These are phyloP conservation scores for Phallus indusiatus DNA, from an alignment of 768 basidiomycete genomes.

Conservation along the genomic window DNA sequence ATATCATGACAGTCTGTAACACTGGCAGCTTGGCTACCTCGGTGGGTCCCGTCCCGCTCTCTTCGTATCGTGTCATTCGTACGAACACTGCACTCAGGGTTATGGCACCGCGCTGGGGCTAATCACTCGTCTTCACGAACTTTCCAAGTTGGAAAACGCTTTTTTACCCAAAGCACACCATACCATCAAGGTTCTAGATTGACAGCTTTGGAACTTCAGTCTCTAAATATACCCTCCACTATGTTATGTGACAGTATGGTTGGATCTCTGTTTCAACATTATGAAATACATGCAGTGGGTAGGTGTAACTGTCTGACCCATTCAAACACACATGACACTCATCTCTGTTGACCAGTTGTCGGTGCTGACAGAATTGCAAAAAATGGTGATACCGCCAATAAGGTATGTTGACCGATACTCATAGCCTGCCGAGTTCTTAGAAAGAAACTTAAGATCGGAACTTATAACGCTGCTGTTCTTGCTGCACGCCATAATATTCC, in stretches of 20 bases:
- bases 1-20: constrained; percentile 91
- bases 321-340: too few relatives aligned
- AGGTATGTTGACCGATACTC: constrained; percentile 32
- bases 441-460: constrained; percentile 54
- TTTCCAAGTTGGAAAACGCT: constrained; percentile 71
- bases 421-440: constrained; percentile 6
- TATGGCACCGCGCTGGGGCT: constrained; percentile 93
- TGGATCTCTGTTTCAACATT: constrained; percentile 85
- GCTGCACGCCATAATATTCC: constrained; percentile 82
- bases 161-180: constrained; percentile 89
- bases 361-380: constrained; percentile 83
- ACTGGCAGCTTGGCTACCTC: constrained; percentile 96
- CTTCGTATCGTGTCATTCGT: not conserved
- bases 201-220: constrained; percentile 83
- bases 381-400: constrained; percentile 98
- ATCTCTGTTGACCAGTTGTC: constrained; percentile 40
- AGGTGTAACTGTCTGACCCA: constrained; percentile 15
- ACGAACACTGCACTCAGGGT: constrained; percentile 43
- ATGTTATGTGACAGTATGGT: constrained; percentile 99
- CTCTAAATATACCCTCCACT: constrained; percentile 71
- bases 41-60: constrained; percentile 31
- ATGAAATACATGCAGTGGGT: constrained; percentile 77
- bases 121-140: constrained; percentile 83
- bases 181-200: constrained; percentile 91
- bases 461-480: constrained; percentile 92